phyloP scores from a whole-genome alignment of 257 asterid genomes.

The Gardenia jasminoides region DNA sequence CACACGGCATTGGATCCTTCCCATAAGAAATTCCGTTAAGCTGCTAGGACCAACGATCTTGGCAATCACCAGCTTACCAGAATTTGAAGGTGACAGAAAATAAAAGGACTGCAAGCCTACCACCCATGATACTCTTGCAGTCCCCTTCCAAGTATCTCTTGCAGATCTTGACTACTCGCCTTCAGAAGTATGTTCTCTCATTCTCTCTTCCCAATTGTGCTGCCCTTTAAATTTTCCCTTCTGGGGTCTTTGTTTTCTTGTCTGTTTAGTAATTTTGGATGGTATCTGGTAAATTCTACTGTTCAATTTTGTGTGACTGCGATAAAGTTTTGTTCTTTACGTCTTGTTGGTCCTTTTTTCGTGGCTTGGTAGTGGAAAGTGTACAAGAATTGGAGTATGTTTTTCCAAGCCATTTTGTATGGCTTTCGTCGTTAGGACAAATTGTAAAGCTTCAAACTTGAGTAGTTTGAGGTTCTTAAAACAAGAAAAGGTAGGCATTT shows the following conservation, averaged over 20 bases:
- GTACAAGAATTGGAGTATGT: not conserved
- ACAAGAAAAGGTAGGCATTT: no score
- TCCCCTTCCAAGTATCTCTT: conserved; percentile 85
- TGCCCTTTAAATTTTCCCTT: not conserved
- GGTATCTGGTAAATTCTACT: not conserved
- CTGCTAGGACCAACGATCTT: no score
- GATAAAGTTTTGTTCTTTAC: not conserved
- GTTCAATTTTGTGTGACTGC: not conserved
- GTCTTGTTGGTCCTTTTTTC: not conserved
- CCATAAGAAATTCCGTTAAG: no score
- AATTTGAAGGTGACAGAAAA: conserved; percentile 1
- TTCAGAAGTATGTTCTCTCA: conserved; percentile 50
- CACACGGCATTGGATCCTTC: not conserved
- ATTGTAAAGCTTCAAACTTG: not conserved
- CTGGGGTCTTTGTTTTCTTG: not conserved
- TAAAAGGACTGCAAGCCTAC: not conserved
- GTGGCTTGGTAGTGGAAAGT: not conserved
- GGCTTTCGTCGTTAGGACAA: not conserved
- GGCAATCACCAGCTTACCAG: no score
- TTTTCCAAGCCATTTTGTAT: not conserved
- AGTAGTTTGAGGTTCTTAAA: not conserved
- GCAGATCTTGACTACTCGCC: conserved; percentile 82
- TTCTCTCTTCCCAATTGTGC: conserved; percentile 6
- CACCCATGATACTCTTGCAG: conserved; percentile 72
- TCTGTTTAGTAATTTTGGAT: not conserved